Conservation (phyloP, 2,329 filamentous ascomycete species). For the Pseudogymnoascus sp. region DNA sequence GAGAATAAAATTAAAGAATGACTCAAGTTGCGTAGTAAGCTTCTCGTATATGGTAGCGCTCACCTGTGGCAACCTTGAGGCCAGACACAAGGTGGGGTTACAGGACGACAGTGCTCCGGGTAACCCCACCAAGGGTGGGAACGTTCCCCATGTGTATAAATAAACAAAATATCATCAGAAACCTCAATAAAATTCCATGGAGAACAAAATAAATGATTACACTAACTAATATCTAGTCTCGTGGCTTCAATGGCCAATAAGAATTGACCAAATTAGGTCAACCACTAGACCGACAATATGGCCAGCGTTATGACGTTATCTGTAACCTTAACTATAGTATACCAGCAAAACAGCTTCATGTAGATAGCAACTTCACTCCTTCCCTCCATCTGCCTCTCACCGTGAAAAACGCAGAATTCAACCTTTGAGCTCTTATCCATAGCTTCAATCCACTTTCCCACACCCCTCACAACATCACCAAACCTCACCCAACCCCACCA, state of each 20-base stretch:
- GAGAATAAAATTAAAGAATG: background rate
- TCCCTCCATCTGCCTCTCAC: background rate
- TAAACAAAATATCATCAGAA: background rate
- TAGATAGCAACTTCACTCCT: background rate
- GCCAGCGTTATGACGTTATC: background rate
- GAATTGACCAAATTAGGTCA: background rate
- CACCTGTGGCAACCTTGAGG: background rate
- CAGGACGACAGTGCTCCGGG: slow-evolving; percentile 3
- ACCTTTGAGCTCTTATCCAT: background rate
- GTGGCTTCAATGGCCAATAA: background rate
- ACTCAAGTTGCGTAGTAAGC: slow-evolving; percentile 5
- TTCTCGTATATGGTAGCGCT: background rate
- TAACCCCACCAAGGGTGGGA: background rate
- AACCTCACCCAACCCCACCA: background rate
- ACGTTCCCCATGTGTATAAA: background rate
- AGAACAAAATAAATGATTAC: background rate
- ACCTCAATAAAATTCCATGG: background rate
- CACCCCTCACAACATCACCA: background rate
- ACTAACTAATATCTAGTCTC: background rate
- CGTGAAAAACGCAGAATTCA: background rate
- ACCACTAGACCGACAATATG: background rate
- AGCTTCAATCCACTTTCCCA: background rate
- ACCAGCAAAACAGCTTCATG: background rate
- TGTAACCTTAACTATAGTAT: background rate
- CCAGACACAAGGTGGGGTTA: slow-evolving; percentile 1